Base-by-base conservation (phyloP, 345 rosid species). In the Iberis pinnata region DNA sequence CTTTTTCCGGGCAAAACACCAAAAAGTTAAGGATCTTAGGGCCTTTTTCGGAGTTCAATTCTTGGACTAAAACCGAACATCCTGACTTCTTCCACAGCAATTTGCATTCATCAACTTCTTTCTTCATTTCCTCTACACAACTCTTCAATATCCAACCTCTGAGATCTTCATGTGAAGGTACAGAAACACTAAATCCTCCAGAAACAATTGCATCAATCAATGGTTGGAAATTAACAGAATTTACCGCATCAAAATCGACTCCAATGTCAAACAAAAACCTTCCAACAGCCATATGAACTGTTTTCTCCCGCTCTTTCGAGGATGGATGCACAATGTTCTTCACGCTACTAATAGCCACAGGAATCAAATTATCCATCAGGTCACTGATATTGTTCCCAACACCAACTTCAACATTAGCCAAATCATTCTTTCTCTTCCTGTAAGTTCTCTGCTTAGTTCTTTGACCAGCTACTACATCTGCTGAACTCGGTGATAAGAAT, bases 61-160 rank as follows among this genome's bases (percentile, higher is more conserved):
- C 88, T 47, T 85, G 82, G 9, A 92, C 86, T 72, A 92, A 40
- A 53, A 88, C 46, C 14, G 97, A 85, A 61, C 88, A 88, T 39
- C 95, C 97, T 11, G 81, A 81, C 66, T 25, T 83, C 53, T 48
- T 80, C 97, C 95, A 88, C 48, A 49, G 49, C 14, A 43, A 31
- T 48, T 63, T 78, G 10, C 68, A 61, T 2, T 62, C 68, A 18
- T 75, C 72, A 18, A 72, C 63, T 18, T 80, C 88, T 18, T 68
- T 78, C 67, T 61, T 88, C 60, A 72, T 74, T 67, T 88, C 97
- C 48, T 85, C 86, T 8, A 85, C 85, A 7, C 78, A 76, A 40
- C 68, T 78, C 70, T 76, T 83, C 80, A 88, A 51, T 52, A 92
- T 69, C 80, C 79, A 80, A 40, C 95, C 83, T 31, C 76, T 75